Evolutionary conservation across 257 asterid species (phyloP), one percentile per base, ranked within the genome.

Genomic region (Solanum pimpinellifolium): DNA sequence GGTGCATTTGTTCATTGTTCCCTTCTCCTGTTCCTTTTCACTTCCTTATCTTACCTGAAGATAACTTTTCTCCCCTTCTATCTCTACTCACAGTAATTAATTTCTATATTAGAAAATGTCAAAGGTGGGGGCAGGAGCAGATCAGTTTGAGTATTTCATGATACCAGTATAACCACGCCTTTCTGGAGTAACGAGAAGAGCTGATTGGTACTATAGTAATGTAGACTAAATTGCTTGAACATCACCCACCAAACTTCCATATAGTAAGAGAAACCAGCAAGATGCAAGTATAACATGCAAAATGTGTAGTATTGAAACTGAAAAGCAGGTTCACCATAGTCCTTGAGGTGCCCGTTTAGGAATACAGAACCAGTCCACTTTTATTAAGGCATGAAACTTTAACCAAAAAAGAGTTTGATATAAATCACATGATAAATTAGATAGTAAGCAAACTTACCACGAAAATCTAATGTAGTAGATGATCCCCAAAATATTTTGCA

Each of bases 401-500:
- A 62, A 83, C 39, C 75, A 56, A 72, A 14, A 42, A 39, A n/a
- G 25, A 37, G 46, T 42, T 60, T 68, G 85, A 73, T 62, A 33
- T 21, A 87, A 41, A 88, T 74, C 84, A 83, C 52, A 86, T 80
- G 72, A 82, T 9, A 86, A 72, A 77, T 35, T 29, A 77, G n/a
- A 77, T 25, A 25, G 83, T 15, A 77, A 25, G 84, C 39, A 84
- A 70, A 80, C 92, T 90, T 92, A 95, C 99, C 99, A 97, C 85
- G 99, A 89, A 91, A 97, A 97, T 88, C 99, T 90, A 91, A 97
- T 97, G 90, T 94, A 97, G 94, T 94, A 97, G 89, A 97, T 97
- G 89, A 97, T 97, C 88, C 99, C 99, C 94, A 97, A 89, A 86
- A 97, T 97, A 91, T 93, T 97, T 88, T 97, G 99, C 94, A 97